A percentile compares a stretch with the other conserved stretches of the same genome.
phyloP scores from a whole-genome alignment of 306 rosid genomes.

The Acmispon strigosus region DNA sequence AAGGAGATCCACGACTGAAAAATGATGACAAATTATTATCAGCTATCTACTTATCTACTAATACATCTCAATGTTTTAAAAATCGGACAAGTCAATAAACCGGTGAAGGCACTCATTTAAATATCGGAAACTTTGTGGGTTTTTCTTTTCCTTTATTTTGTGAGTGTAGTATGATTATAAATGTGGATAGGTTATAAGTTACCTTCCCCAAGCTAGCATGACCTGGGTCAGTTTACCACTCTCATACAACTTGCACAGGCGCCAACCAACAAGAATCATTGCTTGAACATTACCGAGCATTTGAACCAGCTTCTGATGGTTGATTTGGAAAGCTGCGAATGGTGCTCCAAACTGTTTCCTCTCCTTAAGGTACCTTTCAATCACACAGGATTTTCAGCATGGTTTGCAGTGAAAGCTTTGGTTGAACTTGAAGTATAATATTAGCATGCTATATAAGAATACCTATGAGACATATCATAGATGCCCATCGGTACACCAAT shows the following conservation, averaged over 20 bases:
- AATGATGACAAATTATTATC: background rate
- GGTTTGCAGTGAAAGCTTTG: background rate
- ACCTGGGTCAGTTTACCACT: conserved; percentile 83
- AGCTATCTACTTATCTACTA: background rate
- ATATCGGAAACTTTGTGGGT: no score
- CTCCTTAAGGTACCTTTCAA: conserved; percentile 76
- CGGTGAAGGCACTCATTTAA: no score
- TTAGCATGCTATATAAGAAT: background rate
- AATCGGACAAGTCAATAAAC: no score
- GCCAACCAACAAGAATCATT: conserved; percentile 92
- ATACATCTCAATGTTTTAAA: no score
- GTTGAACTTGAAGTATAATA: background rate
- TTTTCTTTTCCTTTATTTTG: background rate
- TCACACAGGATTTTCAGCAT: conserved; percentile 25
- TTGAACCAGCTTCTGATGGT: conserved; percentile 78
- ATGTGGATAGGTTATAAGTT: background rate
- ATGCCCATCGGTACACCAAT: conserved; percentile 92
- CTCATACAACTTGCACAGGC: conserved; percentile 87
- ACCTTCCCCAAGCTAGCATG: conserved; percentile 96
- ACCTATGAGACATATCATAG: conserved; percentile 97
- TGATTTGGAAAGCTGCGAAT: conserved; percentile 84
- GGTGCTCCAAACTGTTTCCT: conserved; percentile 98
- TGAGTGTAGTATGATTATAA: background rate
- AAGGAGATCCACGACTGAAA: conserved; percentile 83
- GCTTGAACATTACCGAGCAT: conserved; percentile 93